Base-by-base conservation (phyloP, 345 rosid species). In the Mallotus nudiflorus region DNA sequence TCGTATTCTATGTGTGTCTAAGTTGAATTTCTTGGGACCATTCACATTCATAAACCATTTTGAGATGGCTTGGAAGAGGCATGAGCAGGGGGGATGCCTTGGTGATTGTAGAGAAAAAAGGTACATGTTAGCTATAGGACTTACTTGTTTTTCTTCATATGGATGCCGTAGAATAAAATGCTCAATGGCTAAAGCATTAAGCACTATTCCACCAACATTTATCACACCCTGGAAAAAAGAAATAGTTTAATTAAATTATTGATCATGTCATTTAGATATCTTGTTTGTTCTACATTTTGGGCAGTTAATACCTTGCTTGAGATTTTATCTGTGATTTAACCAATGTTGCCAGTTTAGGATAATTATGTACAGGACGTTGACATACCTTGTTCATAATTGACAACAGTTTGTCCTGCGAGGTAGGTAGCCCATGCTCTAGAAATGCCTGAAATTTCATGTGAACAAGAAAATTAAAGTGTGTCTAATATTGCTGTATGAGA, bases 161-260 rank as follows among this genome's bases (percentile, higher is more conserved):
- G 97, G 97, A 85, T 93, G 89, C 31, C 97, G 77, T 54, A 93
- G 96, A 73, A 93, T 89, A 66, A 93, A 93, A 77, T 91, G 97
- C 82, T 93, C 96, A 25, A 93, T 89, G 5, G 96, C 97, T 80
- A 91, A 72, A 56, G 97, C 91, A 27, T 93, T 91, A 51, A 93
- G 87, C 68, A 93, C 98, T 81, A 89, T 91, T 57, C 97, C 96
- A 0, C 98, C 98, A 1, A 93, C 92, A 60, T 93, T 91, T 18
- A 93, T 66, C 52, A 87, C 85, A 68, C 92, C 93, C 98, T 93
- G 85, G 6, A 24, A 28, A n/a, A n/a, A n/a, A 33, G 28, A 15
- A 62, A 76, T 5, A 53, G 48, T 52, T 27, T 40, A 70, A 31
- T 18, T 61, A 33, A 58, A 39, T 40, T 29, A 51, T 44, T 33